Base-by-base conservation (phyloP, 73 alveolate genomes). In the Uronychia binucleata region DNA sequence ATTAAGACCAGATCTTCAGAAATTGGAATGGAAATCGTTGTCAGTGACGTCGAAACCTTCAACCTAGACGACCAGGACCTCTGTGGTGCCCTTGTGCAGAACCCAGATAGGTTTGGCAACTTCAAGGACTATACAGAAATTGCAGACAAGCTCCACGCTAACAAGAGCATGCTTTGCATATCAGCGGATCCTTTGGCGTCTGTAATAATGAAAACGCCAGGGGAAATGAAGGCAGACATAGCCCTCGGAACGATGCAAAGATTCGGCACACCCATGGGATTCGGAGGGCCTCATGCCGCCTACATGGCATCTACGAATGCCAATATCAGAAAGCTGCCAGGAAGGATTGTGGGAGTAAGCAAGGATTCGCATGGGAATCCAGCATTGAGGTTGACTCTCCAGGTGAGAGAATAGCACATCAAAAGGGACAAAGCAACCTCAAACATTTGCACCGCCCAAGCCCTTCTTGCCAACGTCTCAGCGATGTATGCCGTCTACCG, bases 231-330 rank as follows among this genome's bases (percentile, higher is more conserved):
- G 0, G 99, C 99, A 30, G 98, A 96, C 88, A 95, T 93, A 60
- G 95, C 96, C 58, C 88, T 90, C 80, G 99, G 99, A 57, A 82
- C 94, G 67, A 87, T 96, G 75, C 97, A 97, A 86, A 94, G 99
- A 83, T 94, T 96, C 78, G 99, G 99, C 26, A 96, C 92, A 0
- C 99, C 98, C 5, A 92, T 96, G 98, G 98, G 99, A 80, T 97
- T 83, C 79, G 99, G 99, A n/a, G 99, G 99, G 33, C 99, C 99
- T 11, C 97, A 94, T 74, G 98, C 99, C 0, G 99, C 98, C 31
- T 97, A 88, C 95, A 75, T 97, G 93, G 97, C 99, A 28, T 86
- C 94, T 75, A 89, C 82, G 81, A 94, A 94, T 88, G 94, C 94
- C 80, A 86, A 86, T 79, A 96, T 90, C 82, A 84, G 99, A 34